Conservation (phyloP, 257 asterid genomes). For the Lycium barbarum region DNA sequence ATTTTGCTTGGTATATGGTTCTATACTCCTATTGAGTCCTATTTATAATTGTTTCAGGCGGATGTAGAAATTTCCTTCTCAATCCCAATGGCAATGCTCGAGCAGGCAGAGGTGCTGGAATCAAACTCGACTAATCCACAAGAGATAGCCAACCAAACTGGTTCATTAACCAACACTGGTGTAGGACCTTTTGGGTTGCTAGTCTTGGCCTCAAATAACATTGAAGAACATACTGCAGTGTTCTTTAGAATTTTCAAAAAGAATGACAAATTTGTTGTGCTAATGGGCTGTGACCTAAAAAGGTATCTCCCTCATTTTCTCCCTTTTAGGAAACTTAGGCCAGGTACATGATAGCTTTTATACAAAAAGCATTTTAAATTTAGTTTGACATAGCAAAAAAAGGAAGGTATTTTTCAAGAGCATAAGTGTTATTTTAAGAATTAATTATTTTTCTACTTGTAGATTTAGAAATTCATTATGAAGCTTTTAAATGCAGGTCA, state of each 20-base stretch:
- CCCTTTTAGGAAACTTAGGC: too few relatives aligned
- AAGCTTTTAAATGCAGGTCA: slow-evolving; percentile 45
- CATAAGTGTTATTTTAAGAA: neutral
- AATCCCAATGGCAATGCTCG: slow-evolving; percentile 30
- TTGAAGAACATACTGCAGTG: slow-evolving; percentile 53
- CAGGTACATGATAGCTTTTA: too few relatives aligned
- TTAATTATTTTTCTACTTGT: neutral
- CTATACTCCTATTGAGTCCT: too few relatives aligned
- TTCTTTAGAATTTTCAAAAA: slow-evolving; percentile 51
- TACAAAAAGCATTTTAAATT: too few relatives aligned
- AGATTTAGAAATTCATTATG: neutral
- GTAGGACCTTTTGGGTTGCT: slow-evolving; percentile 47
- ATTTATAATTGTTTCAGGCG: slow-evolving; percentile 13
- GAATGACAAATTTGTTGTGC: slow-evolving; percentile 42
- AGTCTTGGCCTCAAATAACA: slow-evolving; percentile 8
- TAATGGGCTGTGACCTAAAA: slow-evolving; percentile 66
- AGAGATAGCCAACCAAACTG: slow-evolving; percentile 42
- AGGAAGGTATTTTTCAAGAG: neutral
- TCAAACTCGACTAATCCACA: slow-evolving; percentile 39
- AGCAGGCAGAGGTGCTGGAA: slow-evolving; percentile 43
- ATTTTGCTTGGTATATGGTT: too few relatives aligned
- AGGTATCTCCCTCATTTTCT: slow-evolving; percentile 38
- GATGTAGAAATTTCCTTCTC: slow-evolving; percentile 17
- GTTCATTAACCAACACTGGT: slow-evolving; percentile 41
- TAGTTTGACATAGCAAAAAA: neutral